phyloP scores from a whole-genome alignment of 2,329 filamentous ascomycete species.

The Penicillium hordei region DNA sequence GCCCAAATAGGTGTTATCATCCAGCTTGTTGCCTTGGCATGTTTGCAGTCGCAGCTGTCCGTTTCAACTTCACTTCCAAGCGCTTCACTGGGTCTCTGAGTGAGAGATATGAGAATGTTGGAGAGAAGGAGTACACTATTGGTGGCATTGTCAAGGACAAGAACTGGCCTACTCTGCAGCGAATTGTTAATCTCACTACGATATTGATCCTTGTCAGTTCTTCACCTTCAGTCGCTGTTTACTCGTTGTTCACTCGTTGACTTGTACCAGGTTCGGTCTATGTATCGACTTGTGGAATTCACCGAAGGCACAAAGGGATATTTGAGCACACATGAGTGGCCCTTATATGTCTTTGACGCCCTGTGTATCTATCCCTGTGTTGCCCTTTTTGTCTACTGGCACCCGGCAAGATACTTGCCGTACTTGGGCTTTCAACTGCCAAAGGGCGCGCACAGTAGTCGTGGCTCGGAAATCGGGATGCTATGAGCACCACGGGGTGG shows the following conservation, averaged over 20 bases:
- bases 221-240: background rate
- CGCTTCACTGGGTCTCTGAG: conserved; percentile 34
- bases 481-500: background rate
- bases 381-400: conserved; percentile 33
- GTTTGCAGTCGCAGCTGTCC: conserved; percentile 47
- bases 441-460: conserved; percentile 21
- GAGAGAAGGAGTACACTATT: conserved; percentile 17
- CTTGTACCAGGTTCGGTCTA: conserved; percentile 37
- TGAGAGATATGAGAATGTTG: conserved; percentile 27
- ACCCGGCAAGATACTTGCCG: conserved; percentile 36
- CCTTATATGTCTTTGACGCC: conserved; percentile 48
- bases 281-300: conserved; percentile 54
- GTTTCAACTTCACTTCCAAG: conserved; percentile 50
- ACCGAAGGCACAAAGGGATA: conserved; percentile 44
- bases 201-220: conserved; percentile 32
- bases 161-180: conserved; percentile 36
- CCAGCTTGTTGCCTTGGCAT: conserved; percentile 49
- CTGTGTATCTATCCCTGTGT: conserved; percentile 38
- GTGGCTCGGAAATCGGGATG: background rate
- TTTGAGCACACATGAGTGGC: conserved; percentile 44
- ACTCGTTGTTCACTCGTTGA: too few species aligned
- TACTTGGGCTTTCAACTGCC: conserved; percentile 36
- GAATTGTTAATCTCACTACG: conserved; percentile 33
- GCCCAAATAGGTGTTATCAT: conserved; percentile 45
- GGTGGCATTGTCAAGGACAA: conserved; percentile 24